Percentiles rank a stretch among this genome's conserved stretches.
Evolutionary conservation across 1,284 basidiomycete genomes (phyloP).

Genomic region (Ceratobasidium sp.): DNA sequence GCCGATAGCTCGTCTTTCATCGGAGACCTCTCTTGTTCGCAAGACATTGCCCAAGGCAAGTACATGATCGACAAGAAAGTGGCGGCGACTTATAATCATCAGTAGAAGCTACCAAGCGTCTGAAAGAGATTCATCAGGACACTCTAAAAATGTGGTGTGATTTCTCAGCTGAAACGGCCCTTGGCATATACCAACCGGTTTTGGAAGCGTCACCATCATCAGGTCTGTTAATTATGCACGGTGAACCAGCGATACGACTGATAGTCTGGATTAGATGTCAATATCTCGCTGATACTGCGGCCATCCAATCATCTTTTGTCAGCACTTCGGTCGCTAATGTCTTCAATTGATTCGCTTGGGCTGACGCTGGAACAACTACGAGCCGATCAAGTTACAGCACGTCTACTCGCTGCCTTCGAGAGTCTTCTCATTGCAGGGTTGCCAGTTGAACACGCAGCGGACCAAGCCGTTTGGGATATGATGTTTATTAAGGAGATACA

Average conservation of each 20-base stretch:
- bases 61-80: background rate
- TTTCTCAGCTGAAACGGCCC: slow-evolving; percentile 50
- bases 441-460: slow-evolving; percentile 43
- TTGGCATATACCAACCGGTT: slow-evolving; percentile 33
- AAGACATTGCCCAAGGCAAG: slow-evolving; percentile 16
- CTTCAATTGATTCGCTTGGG: slow-evolving; percentile 62
- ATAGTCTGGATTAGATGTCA: slow-evolving; percentile 38
- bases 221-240: background rate
- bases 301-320: slow-evolving; percentile 64
- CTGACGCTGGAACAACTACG: slow-evolving; percentile 42
- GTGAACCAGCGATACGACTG: background rate
- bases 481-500: slow-evolving; percentile 54
- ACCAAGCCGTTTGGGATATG: slow-evolving; percentile 57
- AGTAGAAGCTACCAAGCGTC: slow-evolving; percentile 57
- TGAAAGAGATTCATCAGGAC: slow-evolving; percentile 53
- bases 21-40: slow-evolving; percentile 31
- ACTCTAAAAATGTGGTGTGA: slow-evolving; percentile 61
- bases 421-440: slow-evolving; percentile 30
- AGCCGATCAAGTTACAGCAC: slow-evolving; percentile 51
- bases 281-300: slow-evolving; percentile 47
- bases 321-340: slow-evolving; percentile 62
- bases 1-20: slow-evolving; percentile 39
- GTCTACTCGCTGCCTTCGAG: slow-evolving; percentile 45
- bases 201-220: slow-evolving; percentile 13
- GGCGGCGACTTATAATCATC: background rate